These are phyloP conservation scores for Petunia hybrid DNA, from an alignment of 305 asterid species.

Conservation along the genomic window DNA sequence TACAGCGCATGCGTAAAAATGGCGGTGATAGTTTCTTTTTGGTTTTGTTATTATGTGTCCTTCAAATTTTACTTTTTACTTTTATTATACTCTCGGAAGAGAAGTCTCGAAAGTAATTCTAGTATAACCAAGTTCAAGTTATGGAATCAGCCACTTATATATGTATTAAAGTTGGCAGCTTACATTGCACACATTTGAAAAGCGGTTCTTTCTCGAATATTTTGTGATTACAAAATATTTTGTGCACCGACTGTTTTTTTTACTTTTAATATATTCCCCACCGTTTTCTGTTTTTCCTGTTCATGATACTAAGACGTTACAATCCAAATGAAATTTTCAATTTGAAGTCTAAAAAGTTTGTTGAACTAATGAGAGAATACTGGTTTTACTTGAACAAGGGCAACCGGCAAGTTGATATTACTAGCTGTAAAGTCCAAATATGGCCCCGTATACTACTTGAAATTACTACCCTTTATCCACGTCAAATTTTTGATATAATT, in stretches of 20 bases:
- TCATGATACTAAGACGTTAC: neutral
- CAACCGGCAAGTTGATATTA: neutral
- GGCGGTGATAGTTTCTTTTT: neutral
- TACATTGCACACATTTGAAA: too few species aligned
- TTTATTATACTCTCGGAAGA: too few species aligned
- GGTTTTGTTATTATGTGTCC: neutral
- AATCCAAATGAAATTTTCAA: neutral
- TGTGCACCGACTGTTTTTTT: neutral
- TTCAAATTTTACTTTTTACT: neutral
- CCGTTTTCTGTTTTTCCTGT: neutral
- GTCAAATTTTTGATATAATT: too few species aligned
- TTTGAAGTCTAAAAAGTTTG: conserved; percentile 3
- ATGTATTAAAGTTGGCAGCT: too few species aligned
- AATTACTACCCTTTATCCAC: too few species aligned
- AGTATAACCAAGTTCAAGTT: too few species aligned
- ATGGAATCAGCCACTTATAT: too few species aligned
- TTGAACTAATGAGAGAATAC: neutral
- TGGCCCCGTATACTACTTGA: too few species aligned
- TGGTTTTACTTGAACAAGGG: neutral
- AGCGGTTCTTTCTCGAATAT: too few species aligned
- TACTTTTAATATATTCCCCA: neutral
- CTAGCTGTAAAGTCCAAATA: neutral
- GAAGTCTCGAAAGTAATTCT: too few species aligned
- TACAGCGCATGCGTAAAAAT: conserved; percentile 7
- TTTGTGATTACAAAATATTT: too few species aligned